Base-by-base conservation (phyloP, 2,329 filamentous ascomycete species). In the Alternaria sp. region DNA sequence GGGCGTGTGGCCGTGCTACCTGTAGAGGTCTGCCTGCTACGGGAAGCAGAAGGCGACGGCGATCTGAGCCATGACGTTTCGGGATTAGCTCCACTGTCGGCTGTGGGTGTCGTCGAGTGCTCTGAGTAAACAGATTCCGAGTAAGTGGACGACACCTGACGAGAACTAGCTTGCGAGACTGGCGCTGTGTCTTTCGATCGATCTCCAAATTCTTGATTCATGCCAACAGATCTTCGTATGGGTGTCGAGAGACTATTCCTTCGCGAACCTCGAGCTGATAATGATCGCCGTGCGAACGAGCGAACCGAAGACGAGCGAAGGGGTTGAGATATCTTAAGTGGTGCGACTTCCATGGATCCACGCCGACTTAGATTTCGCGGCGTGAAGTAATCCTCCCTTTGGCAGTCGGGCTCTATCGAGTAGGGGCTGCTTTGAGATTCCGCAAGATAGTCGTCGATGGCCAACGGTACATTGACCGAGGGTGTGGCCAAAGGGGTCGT, bases 341-440 rank as follows among this genome's bases (percentile, higher is more conserved):
- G 74, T 20, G 74, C 68, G 8, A 74, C 54, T 14, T 80, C 77
- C 16, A 74, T 64, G 20, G 70, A 74, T 10, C 64, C 57, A 71
- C 78, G 64, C 64, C 70, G 56, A 67, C 74, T 69, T 30, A 55
- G 25, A 20, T 62, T 54, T 20, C 61, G 65, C 3, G 67, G 69
- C 3, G 70, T 71, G 36, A 79, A 77, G 51, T 79, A 80, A 50
- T 78, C 79, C 40, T 81, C 78, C 22, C 76, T 78, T 52, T 83
- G 79, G 60, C 82, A 84, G 50, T 84, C 82, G 3, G 82, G 82
- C 44, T 81, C 75, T 10, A 84, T 82, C 1, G 72, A 55, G 27
- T 53, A 56, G 10, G 45, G 40, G 28, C 46, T 60, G 18, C n/a
- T 20, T 30, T 56, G 59, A 14, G 66, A 58, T 20, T 63, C 61